Evolutionary conservation across 495 filamentous ascomycete genomes (phyloP).

Genomic region (Cudoniella acicularis): DNA sequence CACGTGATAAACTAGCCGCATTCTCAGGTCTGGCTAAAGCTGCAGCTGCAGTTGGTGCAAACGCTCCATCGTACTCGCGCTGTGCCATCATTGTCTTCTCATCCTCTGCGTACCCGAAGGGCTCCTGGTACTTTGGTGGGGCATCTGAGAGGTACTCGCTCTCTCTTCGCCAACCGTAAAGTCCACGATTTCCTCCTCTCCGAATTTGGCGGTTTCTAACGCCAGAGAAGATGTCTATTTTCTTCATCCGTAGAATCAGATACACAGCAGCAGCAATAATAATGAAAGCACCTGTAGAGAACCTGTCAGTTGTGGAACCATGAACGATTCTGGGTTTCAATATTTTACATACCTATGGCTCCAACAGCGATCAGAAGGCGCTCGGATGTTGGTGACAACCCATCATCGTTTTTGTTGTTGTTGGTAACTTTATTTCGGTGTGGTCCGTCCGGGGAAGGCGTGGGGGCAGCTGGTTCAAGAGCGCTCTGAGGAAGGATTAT

Average conservation of each 20-base stretch:
- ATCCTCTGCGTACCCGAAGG: neutral
- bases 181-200: conserved; percentile 12
- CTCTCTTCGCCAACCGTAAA: conserved; percentile 20
- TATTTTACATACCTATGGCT: conserved; percentile 40
- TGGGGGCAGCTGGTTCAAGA: neutral
- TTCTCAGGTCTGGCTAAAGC: conserved; percentile 9
- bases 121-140: conserved; percentile 15
- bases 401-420: neutral
- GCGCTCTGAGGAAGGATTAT: neutral
- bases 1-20: conserved; percentile 1
- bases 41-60: neutral
- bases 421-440: neutral
- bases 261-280: conserved; percentile 18
- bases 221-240: conserved; percentile 4
- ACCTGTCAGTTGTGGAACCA: conserved; percentile 14
- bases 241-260: conserved; percentile 15
- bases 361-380: conserved; percentile 43
- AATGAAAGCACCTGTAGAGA: conserved; percentile 21
- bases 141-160: conserved; percentile 10
- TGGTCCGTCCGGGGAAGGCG: neutral
- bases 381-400: conserved; percentile 31
- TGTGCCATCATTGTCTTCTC: conserved; percentile 11
- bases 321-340: too few species aligned
- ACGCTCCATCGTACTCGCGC: conserved; percentile 5
- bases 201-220: conserved; percentile 8